Evolutionary conservation across 2,329 filamentous ascomycete genomes (phyloP).

Genomic region (Verticillium isaacii): DNA sequence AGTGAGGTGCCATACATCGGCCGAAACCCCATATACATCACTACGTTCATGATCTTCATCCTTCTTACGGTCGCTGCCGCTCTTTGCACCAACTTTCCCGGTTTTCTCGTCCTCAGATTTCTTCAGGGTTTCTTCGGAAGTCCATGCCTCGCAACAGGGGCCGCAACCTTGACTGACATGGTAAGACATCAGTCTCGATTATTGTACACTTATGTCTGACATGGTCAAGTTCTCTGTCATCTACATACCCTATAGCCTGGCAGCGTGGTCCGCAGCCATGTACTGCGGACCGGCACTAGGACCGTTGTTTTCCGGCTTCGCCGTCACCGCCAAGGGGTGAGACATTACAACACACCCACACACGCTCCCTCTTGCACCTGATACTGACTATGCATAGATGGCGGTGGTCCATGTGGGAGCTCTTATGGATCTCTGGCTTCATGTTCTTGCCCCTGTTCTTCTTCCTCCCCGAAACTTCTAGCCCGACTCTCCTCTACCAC

Average conservation of each 20-base stretch:
- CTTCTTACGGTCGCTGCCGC: constrained; percentile 5
- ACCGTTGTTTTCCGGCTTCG: constrained; percentile 6
- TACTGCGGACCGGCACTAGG: constrained; percentile 7
- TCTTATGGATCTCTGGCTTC: constrained; percentile 14
- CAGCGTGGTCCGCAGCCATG: constrained; percentile 4
- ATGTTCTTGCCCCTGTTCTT: constrained; percentile 16
- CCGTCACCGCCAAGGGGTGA: constrained; percentile 4
- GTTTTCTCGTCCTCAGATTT: constrained; percentile 8
- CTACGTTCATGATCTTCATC: constrained; percentile 6
- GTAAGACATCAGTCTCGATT: not conserved
- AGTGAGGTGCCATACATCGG: constrained; percentile 8
- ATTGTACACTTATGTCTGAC: not conserved
- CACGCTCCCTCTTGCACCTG: not conserved
- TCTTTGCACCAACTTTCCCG: constrained; percentile 2
- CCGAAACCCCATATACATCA: constrained; percentile 9
- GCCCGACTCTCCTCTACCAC: constrained; percentile 16
- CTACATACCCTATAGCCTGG: constrained; percentile 7
- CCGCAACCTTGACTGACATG: constrained; percentile 9
- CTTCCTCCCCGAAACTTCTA: constrained; percentile 17
- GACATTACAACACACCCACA: not conserved
- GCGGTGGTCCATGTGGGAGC: constrained; percentile 19
- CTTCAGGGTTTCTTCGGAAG: constrained; percentile 9
- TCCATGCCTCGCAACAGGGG: constrained; percentile 9
- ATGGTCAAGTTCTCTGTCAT: constrained; percentile 4
- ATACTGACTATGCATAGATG: constrained; percentile 7